Conservation (phyloP, 78 protist genomes). For the Dictyostelium capitatum region DNA sequence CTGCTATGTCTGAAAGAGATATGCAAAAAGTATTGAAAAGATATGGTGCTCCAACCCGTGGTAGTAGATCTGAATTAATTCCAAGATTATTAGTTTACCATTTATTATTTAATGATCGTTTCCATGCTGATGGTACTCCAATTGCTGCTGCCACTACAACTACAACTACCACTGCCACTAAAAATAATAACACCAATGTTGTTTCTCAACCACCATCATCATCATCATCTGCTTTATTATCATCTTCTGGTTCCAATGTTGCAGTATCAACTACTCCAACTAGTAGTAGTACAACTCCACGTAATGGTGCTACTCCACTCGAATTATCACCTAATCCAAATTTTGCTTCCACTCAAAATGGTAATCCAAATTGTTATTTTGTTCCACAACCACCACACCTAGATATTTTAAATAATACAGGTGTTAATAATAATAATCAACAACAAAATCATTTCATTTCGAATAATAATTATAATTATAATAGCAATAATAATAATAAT, state of each 20-base stretch:
- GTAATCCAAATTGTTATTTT: no score
- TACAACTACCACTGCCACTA: not conserved
- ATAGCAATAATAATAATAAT: not conserved
- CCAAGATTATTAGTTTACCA: conserved; percentile 40
- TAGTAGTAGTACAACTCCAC: no score
- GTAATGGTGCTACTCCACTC: no score
- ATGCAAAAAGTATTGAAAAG: not conserved
- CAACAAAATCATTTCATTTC: not conserved
- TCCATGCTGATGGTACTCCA: not conserved
- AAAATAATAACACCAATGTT: not conserved
- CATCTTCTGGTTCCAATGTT: no score
- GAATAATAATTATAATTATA: not conserved
- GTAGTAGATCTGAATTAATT: conserved; percentile 28
- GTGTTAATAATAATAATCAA: not conserved
- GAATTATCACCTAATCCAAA: no score
- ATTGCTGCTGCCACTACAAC: not conserved
- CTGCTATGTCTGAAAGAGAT: conserved; percentile 17
- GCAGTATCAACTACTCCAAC: no score
- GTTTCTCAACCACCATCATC: no score
- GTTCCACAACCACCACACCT: no score
- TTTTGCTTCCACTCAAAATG: no score
- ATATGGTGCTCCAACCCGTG: not conserved
- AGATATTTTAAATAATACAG: no score
- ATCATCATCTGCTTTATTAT: no score
- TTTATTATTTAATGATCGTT: not conserved